Base-by-base conservation (phyloP, 305 asterid species). In the Fraxinus floribunda region DNA sequence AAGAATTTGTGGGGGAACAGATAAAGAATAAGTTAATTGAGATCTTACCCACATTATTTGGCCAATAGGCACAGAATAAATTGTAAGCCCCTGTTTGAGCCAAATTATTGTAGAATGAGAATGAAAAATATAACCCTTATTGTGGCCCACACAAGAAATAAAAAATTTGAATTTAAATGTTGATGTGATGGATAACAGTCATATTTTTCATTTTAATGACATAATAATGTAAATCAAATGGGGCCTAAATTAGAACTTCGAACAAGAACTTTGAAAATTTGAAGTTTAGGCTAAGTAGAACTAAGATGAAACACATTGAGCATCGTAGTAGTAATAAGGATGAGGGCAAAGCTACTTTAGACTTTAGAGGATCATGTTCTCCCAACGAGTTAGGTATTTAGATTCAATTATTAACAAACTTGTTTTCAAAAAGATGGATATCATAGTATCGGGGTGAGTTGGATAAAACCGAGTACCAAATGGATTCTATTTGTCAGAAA, bases 41-140 rank as follows among this genome's bases (percentile, higher is more conserved):
- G 77, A 80, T 76, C 68, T 79, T 60, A 66, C 81, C 82, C 29
- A 62, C 44, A 81, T n/a, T 76, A 72, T 26, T 57, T 72, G 22
- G 73, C 72, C 44, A 57, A 57, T 15, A 24, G 29, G 66, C 66
- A 46, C 15, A 7, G 46, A 15, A 77, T 8, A 77, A 52, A 26
- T 66, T 10, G 30, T 29, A 29, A 29, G 30, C 30, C 30, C 30
- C 30, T 29, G 30, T 29, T 29, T 29, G 30, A 29, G 30, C 30
- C 30, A 29, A 29, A 29, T 29, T 29, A 29, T 29, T 29, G 30
- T 29, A 29, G 30, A 29, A 29, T 29, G 30, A 29, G 30, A 29
- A 29, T 29, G 30, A 29, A 29, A 29, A 29, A 29, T 29, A 29
- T 29, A 29, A 1, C 30, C 30, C 1, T 29, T 29, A 29, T 29